Percentiles rank a stretch among this genome's conserved stretches.
Evolutionary conservation across 2,329 filamentous ascomycete genomes (phyloP).

Genomic region (Podosphaera aphanis): DNA sequence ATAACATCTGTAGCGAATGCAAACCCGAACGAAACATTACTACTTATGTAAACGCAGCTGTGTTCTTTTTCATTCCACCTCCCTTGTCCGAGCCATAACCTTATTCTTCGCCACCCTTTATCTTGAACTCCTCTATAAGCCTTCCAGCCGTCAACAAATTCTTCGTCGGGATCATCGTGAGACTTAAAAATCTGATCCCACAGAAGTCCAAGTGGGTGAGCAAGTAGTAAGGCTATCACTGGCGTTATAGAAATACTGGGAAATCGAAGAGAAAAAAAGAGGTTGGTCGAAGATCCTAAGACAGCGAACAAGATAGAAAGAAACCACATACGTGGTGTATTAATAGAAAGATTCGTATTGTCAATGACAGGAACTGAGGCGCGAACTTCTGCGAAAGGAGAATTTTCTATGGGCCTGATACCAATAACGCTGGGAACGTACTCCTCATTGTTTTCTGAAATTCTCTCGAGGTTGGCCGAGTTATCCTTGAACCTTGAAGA

Average conservation of each 20-base stretch:
- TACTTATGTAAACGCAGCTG: slow-evolving; percentile 71
- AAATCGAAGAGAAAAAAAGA: slow-evolving; percentile 78
- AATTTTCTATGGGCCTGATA: slow-evolving; percentile 39
- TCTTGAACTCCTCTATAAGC: slow-evolving; percentile 5
- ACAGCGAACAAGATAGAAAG: slow-evolving; percentile 61
- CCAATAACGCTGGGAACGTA: slow-evolving; percentile 19
- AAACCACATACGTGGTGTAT: slow-evolving; percentile 71
- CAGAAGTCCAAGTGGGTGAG: slow-evolving; percentile 58
- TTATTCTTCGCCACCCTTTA: slow-evolving; percentile 20
- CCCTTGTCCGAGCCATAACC: slow-evolving; percentile 58
- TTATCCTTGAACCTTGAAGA: neutral
- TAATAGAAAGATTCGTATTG: slow-evolving; percentile 56
- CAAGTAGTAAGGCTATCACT: slow-evolving; percentile 65
- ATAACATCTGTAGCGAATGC: slow-evolving; percentile 79
- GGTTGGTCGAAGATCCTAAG: slow-evolving; percentile 59
- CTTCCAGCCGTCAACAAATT: slow-evolving; percentile 29
- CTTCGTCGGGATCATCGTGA: slow-evolving; percentile 27
- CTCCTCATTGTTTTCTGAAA: neutral
- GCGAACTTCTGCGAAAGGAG: slow-evolving; percentile 55
- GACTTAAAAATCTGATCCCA: slow-evolving; percentile 55
- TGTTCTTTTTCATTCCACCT: slow-evolving; percentile 77
- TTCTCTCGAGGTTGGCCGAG: neutral
- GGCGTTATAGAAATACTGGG: slow-evolving; percentile 76
- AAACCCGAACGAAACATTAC: slow-evolving; percentile 74
- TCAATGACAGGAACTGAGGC: slow-evolving; percentile 58